phyloP scores from a whole-genome alignment of 495 filamentous ascomycete genomes.

The Penicillium desertorum region DNA sequence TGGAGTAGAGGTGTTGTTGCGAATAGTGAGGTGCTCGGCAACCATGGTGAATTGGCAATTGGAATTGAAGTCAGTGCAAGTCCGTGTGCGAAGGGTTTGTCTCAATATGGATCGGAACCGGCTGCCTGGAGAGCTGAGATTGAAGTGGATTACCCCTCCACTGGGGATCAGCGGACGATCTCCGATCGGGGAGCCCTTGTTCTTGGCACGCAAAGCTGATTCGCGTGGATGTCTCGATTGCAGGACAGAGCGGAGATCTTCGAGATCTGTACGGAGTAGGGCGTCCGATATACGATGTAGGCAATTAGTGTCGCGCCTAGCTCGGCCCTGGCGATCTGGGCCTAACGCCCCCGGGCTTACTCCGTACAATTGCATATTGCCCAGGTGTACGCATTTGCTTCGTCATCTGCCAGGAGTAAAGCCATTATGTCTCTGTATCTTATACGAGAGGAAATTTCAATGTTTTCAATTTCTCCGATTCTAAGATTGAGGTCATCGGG shows the following conservation, averaged over 20 bases:
- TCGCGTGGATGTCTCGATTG: conserved; percentile 9
- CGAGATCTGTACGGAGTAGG: neutral
- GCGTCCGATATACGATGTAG: neutral
- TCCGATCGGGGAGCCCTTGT: conserved; percentile 8
- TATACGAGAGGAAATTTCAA: neutral
- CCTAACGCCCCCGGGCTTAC: neutral
- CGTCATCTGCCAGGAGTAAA: neutral
- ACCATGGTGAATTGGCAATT: conserved; percentile 34
- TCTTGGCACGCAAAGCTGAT: conserved; percentile 22
- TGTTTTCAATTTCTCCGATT: neutral
- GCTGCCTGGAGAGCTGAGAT: conserved; percentile 7
- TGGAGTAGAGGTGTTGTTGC: conserved; percentile 77
- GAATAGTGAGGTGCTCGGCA: conserved; percentile 64
- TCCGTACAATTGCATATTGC: neutral
- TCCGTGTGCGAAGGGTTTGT: neutral
- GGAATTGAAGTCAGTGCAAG: neutral
- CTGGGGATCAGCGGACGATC: conserved; percentile 20
- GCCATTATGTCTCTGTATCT: neutral
- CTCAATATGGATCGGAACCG: neutral
- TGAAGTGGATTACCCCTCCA: conserved; percentile 21
- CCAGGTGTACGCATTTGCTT: neutral
- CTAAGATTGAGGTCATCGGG: neutral
- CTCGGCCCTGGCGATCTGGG: neutral
- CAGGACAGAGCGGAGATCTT: conserved; percentile 2
- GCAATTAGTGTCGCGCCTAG: neutral